Percentiles rank a stretch among this genome's conserved stretches.
These are phyloP conservation scores for Diutina catenulata DNA, from an alignment of 1,139 yeast genomes.

Conservation along the genomic window DNA sequence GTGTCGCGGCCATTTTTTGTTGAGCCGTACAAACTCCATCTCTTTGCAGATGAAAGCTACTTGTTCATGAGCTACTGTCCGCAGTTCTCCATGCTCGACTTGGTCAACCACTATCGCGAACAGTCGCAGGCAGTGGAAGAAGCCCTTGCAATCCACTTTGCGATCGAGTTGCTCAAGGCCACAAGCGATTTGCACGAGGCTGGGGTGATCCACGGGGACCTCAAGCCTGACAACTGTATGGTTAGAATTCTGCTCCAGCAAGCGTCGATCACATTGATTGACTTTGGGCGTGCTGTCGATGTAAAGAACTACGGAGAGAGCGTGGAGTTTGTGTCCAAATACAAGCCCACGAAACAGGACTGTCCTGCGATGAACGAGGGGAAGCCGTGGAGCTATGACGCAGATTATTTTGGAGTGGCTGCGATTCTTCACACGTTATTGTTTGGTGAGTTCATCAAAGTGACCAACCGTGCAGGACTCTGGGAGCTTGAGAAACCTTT, in stretches of 20 bases:
- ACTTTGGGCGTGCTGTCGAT: constrained; percentile 79
- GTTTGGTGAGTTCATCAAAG: constrained; percentile 52
- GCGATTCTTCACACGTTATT: constrained; percentile 61
- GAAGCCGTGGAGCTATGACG: constrained; percentile 66
- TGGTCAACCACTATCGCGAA: constrained; percentile 40
- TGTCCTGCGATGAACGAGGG: constrained; percentile 61
- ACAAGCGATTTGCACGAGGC: constrained; percentile 52
- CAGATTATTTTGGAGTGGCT: constrained; percentile 81
- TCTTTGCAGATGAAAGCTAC: constrained; percentile 64
- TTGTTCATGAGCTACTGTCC: constrained; percentile 54
- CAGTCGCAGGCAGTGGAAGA: constrained; percentile 40
- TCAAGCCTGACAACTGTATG: constrained; percentile 86
- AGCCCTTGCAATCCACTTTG: constrained; percentile 46
- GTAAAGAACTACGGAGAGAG: constrained; percentile 19
- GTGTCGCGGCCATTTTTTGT: constrained; percentile 21
- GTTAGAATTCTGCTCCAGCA: constrained; percentile 42
- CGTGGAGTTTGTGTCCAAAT: constrained; percentile 45
- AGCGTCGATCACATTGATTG: constrained; percentile 58
- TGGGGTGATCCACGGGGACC: constrained; percentile 73
- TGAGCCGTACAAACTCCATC: constrained; percentile 39
- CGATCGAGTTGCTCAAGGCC: constrained; percentile 49
- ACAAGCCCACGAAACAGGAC: constrained; percentile 63
- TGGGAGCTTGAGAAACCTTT: constrained; percentile 32
- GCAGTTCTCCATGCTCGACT: constrained; percentile 69
- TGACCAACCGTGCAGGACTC: constrained; percentile 16